These are phyloP conservation scores for Panicum hallii DNA, from an alignment of 202 grass and related monocot genomes.

Conservation along the genomic window DNA sequence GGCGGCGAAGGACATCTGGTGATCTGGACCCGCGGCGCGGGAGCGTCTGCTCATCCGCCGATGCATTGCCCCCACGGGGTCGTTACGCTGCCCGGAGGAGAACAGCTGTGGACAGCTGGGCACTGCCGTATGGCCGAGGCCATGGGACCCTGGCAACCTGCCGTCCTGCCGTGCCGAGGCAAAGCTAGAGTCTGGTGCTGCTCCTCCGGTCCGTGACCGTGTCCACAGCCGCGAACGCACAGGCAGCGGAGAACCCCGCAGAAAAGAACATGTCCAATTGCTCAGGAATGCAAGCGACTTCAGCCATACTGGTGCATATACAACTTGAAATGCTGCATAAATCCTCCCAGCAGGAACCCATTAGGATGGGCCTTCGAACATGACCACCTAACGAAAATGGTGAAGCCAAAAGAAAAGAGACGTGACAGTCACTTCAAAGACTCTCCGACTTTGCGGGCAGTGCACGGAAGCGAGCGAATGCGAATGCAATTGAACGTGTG, in stretches of 20 bases:
- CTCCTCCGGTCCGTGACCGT: no score
- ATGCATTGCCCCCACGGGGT: neutral
- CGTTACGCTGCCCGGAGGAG: constrained; percentile 29
- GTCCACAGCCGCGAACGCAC: neutral
- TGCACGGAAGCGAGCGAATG: no score
- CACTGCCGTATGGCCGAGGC: neutral
- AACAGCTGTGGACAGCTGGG: constrained; percentile 37
- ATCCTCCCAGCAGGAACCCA: no score
- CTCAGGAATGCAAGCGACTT: neutral
- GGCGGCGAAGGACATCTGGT: neutral
- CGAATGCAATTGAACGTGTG: no score
- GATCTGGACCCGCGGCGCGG: neutral
- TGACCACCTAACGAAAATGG: neutral
- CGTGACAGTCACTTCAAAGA: constrained; percentile 1
- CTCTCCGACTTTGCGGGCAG: neutral
- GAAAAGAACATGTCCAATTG: neutral
- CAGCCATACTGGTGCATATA: no score
- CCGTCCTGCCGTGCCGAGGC: neutral
- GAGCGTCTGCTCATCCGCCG: neutral
- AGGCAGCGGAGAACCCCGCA: neutral
- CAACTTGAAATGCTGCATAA: no score
- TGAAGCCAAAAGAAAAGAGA: neutral
- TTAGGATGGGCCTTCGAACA: no score
- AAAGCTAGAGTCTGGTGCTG: neutral
- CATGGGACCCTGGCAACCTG: neutral